Conservation (phyloP, 2,329 filamentous ascomycete species). For the Drechslerella coelobrocha region DNA sequence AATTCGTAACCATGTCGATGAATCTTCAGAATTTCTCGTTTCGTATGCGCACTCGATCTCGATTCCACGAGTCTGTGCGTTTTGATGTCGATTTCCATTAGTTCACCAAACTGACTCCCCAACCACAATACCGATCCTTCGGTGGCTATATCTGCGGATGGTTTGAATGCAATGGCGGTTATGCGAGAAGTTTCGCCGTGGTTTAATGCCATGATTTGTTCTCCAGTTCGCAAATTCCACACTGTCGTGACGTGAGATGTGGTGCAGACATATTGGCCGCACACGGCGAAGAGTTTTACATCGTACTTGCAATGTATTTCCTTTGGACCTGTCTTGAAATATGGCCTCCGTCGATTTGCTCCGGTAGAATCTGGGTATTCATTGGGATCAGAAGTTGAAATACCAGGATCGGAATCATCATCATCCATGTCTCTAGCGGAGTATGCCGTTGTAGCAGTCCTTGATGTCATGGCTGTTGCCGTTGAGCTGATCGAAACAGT, state of each 20-base stretch:
- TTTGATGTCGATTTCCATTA: conserved; percentile 84
- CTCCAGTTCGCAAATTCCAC: conserved; percentile 84
- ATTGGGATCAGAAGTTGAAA: conserved; percentile 64
- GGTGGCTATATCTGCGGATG: conserved; percentile 75
- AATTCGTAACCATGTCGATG: conserved; percentile 85
- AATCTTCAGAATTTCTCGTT: conserved; percentile 81
- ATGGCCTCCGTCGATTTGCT: conserved; percentile 82
- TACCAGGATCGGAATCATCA: conserved; percentile 65
- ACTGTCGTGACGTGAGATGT: conserved; percentile 85
- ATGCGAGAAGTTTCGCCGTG: conserved; percentile 86
- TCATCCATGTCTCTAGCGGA: conserved; percentile 51
- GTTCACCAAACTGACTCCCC: conserved; percentile 84
- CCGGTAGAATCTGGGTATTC: conserved; percentile 85
- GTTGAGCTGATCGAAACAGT: conserved; percentile 39
- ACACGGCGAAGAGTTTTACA: conserved; percentile 82
- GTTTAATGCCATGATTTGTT: conserved; percentile 77
- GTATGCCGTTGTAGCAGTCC: conserved; percentile 26
- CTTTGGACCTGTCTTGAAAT: conserved; percentile 72
- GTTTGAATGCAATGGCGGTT: conserved; percentile 83
- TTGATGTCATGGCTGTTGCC: conserved; percentile 21
- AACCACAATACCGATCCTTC: conserved; percentile 88
- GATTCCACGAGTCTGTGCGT: conserved; percentile 73
- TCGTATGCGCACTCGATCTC: conserved; percentile 75
- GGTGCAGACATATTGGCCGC: conserved; percentile 84
- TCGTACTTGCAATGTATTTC: conserved; percentile 88